Evolutionary conservation across 352 stramenopile genomes (phyloP).

Genomic region (Phytopythium oedochilum): DNA sequence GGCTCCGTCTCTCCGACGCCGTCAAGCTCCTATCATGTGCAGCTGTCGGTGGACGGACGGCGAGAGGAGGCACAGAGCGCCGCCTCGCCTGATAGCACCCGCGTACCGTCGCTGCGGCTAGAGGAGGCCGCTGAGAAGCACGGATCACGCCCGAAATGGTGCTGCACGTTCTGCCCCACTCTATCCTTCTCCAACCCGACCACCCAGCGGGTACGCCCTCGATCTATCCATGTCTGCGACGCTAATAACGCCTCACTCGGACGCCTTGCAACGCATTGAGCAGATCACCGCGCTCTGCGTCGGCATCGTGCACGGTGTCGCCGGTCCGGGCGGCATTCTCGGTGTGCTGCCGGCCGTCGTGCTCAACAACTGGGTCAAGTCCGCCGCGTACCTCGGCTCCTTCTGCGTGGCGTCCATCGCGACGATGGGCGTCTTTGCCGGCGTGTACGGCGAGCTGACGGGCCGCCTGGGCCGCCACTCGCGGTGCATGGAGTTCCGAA

Average conservation of each 20-base stretch:
- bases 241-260: too few species aligned
- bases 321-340: constrained; percentile 51
- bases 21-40: neutral
- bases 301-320: constrained; percentile 85
- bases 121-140: neutral
- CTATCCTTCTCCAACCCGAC: constrained; percentile 44
- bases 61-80: neutral
- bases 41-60: neutral
- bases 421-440: constrained; percentile 89
- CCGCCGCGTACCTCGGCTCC: constrained; percentile 72
- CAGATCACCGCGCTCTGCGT: constrained; percentile 72
- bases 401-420: constrained; percentile 88
- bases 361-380: constrained; percentile 62
- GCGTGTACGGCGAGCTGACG: constrained; percentile 75
- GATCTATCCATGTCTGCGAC: too few species aligned
- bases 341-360: constrained; percentile 85
- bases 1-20: neutral
- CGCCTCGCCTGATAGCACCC: constrained; percentile 1
- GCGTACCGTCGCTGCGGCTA: constrained; percentile 1
- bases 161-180: constrained; percentile 25
- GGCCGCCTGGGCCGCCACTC: constrained; percentile 51
- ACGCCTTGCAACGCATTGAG: too few species aligned
- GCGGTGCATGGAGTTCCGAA: constrained; percentile 48
- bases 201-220: constrained; percentile 28
- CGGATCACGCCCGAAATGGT: neutral